Percentiles rank a stretch among this genome's conserved stretches.
These are phyloP conservation scores for Penicillium brasilianum DNA, from an alignment of 2,329 filamentous ascomycete species.

Conservation along the genomic window DNA sequence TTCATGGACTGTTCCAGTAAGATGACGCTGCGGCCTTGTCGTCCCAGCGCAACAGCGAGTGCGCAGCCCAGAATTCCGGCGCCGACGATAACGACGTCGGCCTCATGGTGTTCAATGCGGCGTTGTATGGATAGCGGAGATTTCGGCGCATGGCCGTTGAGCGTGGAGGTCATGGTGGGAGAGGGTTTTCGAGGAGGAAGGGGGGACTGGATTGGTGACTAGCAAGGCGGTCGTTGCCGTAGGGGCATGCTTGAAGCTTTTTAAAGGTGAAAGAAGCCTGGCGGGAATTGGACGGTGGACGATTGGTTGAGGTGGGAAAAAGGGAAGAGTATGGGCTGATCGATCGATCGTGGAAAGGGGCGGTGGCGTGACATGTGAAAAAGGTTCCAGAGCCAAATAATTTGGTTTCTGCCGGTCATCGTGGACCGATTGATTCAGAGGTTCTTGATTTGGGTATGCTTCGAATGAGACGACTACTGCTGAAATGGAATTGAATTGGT, in stretches of 20 bases:
- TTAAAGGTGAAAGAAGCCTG: conserved; percentile 17
- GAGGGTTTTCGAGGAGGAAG: conserved; percentile 10
- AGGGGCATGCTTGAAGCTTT: conserved; percentile 30
- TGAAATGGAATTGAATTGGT: no score
- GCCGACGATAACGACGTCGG: conserved; percentile 88
- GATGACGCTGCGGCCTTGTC: conserved; percentile 88
- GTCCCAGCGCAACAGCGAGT: conserved; percentile 79
- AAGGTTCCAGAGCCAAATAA: not conserved
- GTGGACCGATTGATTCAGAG: not conserved
- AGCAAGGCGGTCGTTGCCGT: conserved; percentile 23
- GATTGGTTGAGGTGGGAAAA: conserved; percentile 8
- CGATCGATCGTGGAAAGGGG: conserved; percentile 25
- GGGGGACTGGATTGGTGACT: conserved; percentile 12
- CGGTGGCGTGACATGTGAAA: conserved; percentile 44
- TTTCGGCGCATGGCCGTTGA: conserved; percentile 33
- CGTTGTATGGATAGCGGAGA: conserved; percentile 49
- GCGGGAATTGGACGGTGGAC: not conserved
- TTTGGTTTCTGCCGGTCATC: not conserved
- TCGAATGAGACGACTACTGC: not conserved
- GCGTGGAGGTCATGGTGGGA: conserved; percentile 34
- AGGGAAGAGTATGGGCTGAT: conserved; percentile 31
- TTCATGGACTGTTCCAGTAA: conserved; percentile 87
- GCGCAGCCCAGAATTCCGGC: conserved; percentile 90
- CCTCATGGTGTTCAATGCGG: conserved; percentile 62
- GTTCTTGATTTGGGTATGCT: not conserved